Percentiles rank a stretch among this genome's conserved stretches.
Conservation (phyloP, 2,329 filamentous ascomycete genomes). For the Phaeomoniella chlamydospora region DNA sequence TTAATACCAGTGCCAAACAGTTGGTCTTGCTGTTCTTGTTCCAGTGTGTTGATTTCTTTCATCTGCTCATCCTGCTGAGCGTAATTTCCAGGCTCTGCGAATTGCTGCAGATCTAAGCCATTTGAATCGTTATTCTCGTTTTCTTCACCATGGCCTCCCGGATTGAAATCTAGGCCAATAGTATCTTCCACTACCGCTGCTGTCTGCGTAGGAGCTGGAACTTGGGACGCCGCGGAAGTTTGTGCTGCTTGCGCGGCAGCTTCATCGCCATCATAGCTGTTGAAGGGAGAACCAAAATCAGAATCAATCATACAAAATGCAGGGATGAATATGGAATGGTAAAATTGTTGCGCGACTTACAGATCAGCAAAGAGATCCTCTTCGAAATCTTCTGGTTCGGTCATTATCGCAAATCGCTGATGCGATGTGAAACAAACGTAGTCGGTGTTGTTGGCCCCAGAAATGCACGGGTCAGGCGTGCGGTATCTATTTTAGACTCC, state of each 20-base stretch:
- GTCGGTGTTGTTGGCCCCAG: too few species aligned
- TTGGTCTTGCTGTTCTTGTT: constrained; percentile 4
- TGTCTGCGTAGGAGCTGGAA: constrained; percentile 19
- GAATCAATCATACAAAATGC: neutral
- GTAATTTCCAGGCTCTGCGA: neutral
- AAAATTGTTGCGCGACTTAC: constrained; percentile 38
- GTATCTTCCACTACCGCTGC: constrained; percentile 15
- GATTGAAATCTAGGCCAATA: constrained; percentile 13
- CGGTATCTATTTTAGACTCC: too few species aligned
- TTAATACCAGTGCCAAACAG: constrained; percentile 56
- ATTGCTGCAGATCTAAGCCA: constrained; percentile 16
- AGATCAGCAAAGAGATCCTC: constrained; percentile 94
- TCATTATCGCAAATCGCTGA: constrained; percentile 48
- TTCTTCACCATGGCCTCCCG: constrained; percentile 13
- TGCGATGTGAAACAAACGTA: too few species aligned
- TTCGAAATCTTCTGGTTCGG: constrained; percentile 68
- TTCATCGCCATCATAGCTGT: constrained; percentile 55
- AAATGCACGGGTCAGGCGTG: too few species aligned
- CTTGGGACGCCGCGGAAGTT: constrained; percentile 15
- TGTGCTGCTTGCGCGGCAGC: constrained; percentile 25
- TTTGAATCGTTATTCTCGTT: constrained; percentile 10
- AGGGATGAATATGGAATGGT: constrained; percentile 1
- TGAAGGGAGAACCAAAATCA: constrained; percentile 5
- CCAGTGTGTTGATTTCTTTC: neutral
- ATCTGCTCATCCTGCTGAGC: constrained; percentile 1